Base-by-base conservation (phyloP, 2,329 filamentous ascomycete species). In the Aspergillus fumigatiaffinis region DNA sequence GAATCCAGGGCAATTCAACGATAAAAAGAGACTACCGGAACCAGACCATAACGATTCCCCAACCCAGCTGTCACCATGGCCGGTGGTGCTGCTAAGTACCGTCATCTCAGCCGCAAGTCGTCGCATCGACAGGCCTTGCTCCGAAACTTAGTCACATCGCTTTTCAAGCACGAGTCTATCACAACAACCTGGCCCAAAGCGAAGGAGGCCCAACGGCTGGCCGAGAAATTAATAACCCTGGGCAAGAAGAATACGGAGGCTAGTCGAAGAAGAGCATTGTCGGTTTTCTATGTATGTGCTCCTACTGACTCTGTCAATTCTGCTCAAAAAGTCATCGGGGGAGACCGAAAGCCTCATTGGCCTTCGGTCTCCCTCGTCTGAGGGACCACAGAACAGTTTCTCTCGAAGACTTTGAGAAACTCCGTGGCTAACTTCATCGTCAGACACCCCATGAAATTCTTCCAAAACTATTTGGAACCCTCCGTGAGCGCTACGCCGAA, bases 151-250 rank as follows among this genome's bases (percentile, higher is more conserved):
- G 92, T 97, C 73, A 96, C 93, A 65, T 94, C 93, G 54, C 89
- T 99, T 65, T 89, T 99, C 78, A 84, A 90, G 76, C 87, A 96
- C 76, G 94, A 99, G 80, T 87, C 91, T 62, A 96, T 99, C 79
- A 87, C 88, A 63, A 99, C 94, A 52, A 96, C 94, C 78, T 97
- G 90, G 83, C 87, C 89, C 73, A 97, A 97, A 79, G 94, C 94
- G 50, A 99, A 97, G 78, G 94, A 99, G 80, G 90, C 94, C 21
- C 94, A 99, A 78, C 84, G 90, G 47, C 76, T 97, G 66, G 94
- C 92, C 7, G 94, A 99, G 73, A 95, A 96, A 80, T 81, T 97
- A 65, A 92, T 99, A 69, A 97, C 92, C 4, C 76, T 96, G 67
- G 93, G 90, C 21, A 99, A 97, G 84, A 89, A 87, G 78, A 91